phyloP scores from a whole-genome alignment of 2,329 filamentous ascomycete genomes.

The Calonectria crousiana region DNA sequence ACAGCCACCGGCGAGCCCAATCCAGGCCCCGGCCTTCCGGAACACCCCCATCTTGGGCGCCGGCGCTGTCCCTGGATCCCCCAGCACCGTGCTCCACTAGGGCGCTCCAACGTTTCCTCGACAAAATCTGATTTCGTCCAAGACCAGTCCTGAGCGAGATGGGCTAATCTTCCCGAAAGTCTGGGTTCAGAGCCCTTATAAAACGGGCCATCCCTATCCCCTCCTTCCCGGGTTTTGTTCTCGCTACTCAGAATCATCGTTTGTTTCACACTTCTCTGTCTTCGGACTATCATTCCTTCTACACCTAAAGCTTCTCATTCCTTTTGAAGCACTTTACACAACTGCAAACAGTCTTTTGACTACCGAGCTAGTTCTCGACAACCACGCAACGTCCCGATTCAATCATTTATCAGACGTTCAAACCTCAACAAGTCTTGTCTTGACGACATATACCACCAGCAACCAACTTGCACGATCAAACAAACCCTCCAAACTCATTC shows the following conservation, averaged over 20 bases:
- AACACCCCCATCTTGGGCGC: constrained; percentile 8
- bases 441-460: constrained; percentile 39
- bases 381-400: constrained; percentile 35
- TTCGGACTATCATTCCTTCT: constrained; percentile 47
- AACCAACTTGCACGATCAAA: constrained; percentile 8
- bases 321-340: constrained; percentile 45
- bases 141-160: constrained; percentile 23
- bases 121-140: constrained; percentile 40
- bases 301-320: constrained; percentile 47
- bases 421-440: constrained; percentile 38
- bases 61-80: constrained; percentile 27
- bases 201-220: constrained; percentile 42
- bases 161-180: constrained; percentile 25
- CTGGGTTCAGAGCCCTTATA: constrained; percentile 42
- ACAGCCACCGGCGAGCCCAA: constrained; percentile 30
- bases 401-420: constrained; percentile 42
- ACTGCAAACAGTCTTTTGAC: constrained; percentile 31
- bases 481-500: constrained; percentile 38
- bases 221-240: constrained; percentile 27
- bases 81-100: constrained; percentile 34
- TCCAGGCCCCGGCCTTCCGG: constrained; percentile 22
- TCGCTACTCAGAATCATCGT: constrained; percentile 38
- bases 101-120: constrained; percentile 38
- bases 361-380: constrained; percentile 46
- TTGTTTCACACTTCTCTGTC: constrained; percentile 42